Evolutionary conservation across 1,139 yeast species (phyloP).

Genomic region (Debaryomyces singareniensis): DNA sequence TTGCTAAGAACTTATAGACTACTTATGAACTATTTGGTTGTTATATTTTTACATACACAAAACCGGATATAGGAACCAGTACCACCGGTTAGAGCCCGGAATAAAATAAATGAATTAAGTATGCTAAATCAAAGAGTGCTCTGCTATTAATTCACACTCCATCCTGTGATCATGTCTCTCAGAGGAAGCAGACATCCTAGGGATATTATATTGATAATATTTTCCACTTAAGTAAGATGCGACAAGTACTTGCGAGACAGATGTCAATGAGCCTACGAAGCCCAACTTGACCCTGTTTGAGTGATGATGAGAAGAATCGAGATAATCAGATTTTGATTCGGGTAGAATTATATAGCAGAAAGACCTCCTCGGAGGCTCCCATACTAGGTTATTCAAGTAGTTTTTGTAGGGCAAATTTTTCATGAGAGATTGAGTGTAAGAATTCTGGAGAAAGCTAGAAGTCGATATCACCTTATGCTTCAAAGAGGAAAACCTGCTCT

Average conservation of each 20-base stretch:
- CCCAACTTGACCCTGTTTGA: constrained; percentile 32
- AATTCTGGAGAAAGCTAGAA: constrained; percentile 25
- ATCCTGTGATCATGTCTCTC: constrained; percentile 19
- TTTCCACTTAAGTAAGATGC: constrained; percentile 36
- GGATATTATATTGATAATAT: constrained; percentile 36
- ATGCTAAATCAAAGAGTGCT: constrained; percentile 8
- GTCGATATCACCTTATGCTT: constrained; percentile 9
- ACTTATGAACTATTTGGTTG: no score
- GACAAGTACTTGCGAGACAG: constrained; percentile 20
- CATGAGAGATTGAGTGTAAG: constrained; percentile 32
- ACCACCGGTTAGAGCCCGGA: no score
- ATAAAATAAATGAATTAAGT: no score
- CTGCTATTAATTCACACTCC: constrained; percentile 26
- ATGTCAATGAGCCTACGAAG: constrained; percentile 11
- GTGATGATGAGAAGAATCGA: constrained; percentile 5
- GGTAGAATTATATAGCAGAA: constrained; percentile 38
- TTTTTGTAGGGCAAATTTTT: constrained; percentile 38
- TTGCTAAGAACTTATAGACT: no score
- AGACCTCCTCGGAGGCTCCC: constrained; percentile 42
- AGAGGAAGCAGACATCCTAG: constrained; percentile 9
- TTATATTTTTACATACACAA: no score
- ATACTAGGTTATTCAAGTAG: constrained; percentile 35
- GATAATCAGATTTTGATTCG: constrained; percentile 12
- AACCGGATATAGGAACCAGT: no score
- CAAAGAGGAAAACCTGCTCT: constrained; percentile 12